Base-by-base conservation (phyloP, 75 land plant species). In the Selaginella moellendorffii region DNA sequence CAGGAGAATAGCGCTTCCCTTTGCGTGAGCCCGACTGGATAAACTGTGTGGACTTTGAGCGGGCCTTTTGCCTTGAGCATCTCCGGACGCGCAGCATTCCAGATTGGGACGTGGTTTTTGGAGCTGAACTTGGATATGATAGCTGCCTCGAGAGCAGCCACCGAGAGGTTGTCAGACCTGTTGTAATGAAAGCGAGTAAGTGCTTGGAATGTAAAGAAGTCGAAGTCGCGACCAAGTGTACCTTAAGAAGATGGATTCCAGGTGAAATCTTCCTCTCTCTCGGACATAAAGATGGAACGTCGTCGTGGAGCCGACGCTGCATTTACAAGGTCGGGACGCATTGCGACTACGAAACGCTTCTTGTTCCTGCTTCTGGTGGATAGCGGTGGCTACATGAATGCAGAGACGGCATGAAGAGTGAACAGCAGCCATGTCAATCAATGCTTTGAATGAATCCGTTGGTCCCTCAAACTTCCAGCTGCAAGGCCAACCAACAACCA, bases 381-480 rank as follows among this genome's bases (percentile, higher is more conserved):
- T 76, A 65, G 54, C 61, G 65, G 97, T 95, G 12, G 92, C 99
- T 27, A 95, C 68, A 69, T 76, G 71, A 67, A 95, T 86, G 69
- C 99, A 95, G 26, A 95, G 76, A 26, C 99, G 87, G 68, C 99
- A 95, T 0, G 99, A 95, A 53, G 99, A 95, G 62, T 95, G 99
- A 1, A 95, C 99, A 42, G 92, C 97, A 2, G 99, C 83, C 99
- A 95, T 95, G 66, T 95, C 99, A 26, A 95, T 80, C 30, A 95
- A 79, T 18, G 99, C 99, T 68, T 90, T 83, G 74, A 95, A 95
- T 23, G 91, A 80, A 82, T 86, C 82, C 42, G 99, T 85, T 61
- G 99, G 99, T 12, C 99, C 99, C 22, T 86, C 86, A 68, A 69
- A 83, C 71, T 95, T 95, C 99, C 99, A 95, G 66, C 99, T 95